These are phyloP conservation scores for Cladophialophora carrionii DNA, from an alignment of 2,329 filamentous ascomycete species.

Conservation along the genomic window DNA sequence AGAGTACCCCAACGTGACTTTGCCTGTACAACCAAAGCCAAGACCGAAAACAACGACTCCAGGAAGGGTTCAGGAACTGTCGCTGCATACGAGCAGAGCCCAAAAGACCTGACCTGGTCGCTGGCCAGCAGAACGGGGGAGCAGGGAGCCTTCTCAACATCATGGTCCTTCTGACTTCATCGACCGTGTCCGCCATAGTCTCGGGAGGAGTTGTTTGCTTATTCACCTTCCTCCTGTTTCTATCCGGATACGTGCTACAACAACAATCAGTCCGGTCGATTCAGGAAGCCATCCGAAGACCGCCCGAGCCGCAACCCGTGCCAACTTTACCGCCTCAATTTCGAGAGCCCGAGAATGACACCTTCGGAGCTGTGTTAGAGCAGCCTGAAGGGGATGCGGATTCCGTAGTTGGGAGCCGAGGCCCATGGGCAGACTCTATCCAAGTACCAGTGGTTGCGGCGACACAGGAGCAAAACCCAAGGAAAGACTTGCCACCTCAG, in stretches of 20 bases:
- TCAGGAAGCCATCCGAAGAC: slow-evolving; percentile 69
- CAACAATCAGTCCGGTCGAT: slow-evolving; percentile 81
- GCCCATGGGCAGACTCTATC: slow-evolving; percentile 4
- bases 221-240: slow-evolving; percentile 80
- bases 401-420: neutral
- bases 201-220: slow-evolving; percentile 62
- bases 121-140: neutral
- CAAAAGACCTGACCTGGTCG: neutral
- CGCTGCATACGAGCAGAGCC: neutral
- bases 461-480: neutral
- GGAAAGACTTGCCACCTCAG: slow-evolving; percentile 8
- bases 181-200: slow-evolving; percentile 49
- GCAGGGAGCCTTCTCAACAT: slow-evolving; percentile 20
- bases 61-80: neutral
- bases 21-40: neutral
- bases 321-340: slow-evolving; percentile 37
- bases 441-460: slow-evolving; percentile 14
- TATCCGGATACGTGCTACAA: slow-evolving; percentile 84
- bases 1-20: neutral
- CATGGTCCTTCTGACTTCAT: slow-evolving; percentile 53
- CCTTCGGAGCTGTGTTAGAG: slow-evolving; percentile 15
- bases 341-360: slow-evolving; percentile 29
- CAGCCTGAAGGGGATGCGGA: slow-evolving; percentile 18
- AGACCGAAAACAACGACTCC: neutral
- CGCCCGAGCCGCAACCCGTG: slow-evolving; percentile 45